These are phyloP conservation scores for Fusarium concolor DNA, from an alignment of 2,329 filamentous ascomycete genomes.

Conservation along the genomic window DNA sequence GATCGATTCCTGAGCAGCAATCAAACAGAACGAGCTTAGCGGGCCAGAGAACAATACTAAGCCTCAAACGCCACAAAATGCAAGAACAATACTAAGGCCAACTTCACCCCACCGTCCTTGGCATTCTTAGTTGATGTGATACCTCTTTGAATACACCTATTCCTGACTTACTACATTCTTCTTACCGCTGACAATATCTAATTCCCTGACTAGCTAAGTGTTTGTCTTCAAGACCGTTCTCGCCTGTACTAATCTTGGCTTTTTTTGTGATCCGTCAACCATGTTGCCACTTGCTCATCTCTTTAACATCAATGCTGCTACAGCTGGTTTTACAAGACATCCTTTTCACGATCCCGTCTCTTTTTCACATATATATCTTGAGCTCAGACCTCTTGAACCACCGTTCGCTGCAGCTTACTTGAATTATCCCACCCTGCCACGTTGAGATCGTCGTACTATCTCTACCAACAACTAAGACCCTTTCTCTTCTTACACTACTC, in stretches of 20 bases:
- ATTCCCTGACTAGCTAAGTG: conserved; percentile 16
- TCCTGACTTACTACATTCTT: conserved; percentile 35
- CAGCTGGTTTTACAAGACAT: conserved; percentile 17
- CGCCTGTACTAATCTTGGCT: conserved; percentile 12
- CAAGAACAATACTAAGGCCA: conserved; percentile 51
- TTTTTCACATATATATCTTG: background rate
- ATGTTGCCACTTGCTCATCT: conserved; percentile 31
- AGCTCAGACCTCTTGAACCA: conserved; percentile 26
- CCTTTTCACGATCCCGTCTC: background rate
- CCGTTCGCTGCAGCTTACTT: conserved; percentile 5
- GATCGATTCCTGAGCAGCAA: conserved; percentile 16
- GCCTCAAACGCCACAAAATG: conserved; percentile 45
- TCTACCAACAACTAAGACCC: background rate
- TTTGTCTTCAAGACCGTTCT: conserved; percentile 24
- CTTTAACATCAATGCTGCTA: conserved; percentile 3
- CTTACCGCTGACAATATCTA: conserved; percentile 37
- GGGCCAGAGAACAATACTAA: conserved; percentile 51
- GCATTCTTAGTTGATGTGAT: conserved; percentile 36
- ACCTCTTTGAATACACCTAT: conserved; percentile 29
- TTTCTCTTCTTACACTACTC: background rate
- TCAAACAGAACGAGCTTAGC: conserved; percentile 14
- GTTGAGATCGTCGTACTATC: background rate
- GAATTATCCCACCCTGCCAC: conserved; percentile 8
- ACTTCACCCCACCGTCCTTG: conserved; percentile 25
- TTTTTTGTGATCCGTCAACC: conserved; percentile 32